Conservation (phyloP, 2,329 filamentous ascomycete species). For the Ilyonectria sp. region DNA sequence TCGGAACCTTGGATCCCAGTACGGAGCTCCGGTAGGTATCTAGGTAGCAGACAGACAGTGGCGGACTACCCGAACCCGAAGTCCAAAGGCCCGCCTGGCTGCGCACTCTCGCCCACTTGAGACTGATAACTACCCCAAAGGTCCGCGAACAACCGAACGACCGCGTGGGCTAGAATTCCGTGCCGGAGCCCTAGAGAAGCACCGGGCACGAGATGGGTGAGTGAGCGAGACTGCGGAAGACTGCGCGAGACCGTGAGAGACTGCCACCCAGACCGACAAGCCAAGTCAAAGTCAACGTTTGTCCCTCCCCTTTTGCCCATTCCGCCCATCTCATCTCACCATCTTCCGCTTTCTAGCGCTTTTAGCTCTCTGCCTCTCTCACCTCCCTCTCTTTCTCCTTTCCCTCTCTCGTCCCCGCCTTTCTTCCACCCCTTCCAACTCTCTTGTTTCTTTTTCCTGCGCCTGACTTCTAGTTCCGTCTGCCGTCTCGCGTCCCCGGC, state of each 20-base stretch:
- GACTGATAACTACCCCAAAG: conserved; percentile 25
- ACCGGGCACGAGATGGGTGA: conserved; percentile 3
- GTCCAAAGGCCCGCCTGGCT: conserved; percentile 9
- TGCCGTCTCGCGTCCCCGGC: neutral
- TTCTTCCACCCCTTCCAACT: conserved; percentile 13
- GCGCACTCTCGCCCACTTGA: conserved; percentile 9
- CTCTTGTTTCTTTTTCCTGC: conserved; percentile 8
- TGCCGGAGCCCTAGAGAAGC: neutral
- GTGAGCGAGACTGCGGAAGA: conserved; percentile 13
- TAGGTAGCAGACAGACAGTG: neutral
- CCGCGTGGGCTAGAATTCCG: neutral
- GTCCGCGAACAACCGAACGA: conserved; percentile 12
- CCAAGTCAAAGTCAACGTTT: conserved; percentile 2
- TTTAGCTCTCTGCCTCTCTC: conserved; percentile 4
- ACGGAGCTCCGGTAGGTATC: neutral
- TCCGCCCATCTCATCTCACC: conserved; percentile 26
- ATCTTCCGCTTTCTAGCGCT: neutral
- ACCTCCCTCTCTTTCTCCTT: conserved; percentile 11
- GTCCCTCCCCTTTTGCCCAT: conserved; percentile 14
- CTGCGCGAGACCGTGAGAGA: neutral
- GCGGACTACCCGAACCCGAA: conserved; percentile 2
- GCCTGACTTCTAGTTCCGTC: neutral
- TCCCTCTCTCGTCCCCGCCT: conserved; percentile 7
- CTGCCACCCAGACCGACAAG: conserved; percentile 9
- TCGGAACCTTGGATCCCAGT: conserved; percentile 22